Base-by-base conservation (phyloP, 1,284 basidiomycete genomes). In the Baeospora myosura region DNA sequence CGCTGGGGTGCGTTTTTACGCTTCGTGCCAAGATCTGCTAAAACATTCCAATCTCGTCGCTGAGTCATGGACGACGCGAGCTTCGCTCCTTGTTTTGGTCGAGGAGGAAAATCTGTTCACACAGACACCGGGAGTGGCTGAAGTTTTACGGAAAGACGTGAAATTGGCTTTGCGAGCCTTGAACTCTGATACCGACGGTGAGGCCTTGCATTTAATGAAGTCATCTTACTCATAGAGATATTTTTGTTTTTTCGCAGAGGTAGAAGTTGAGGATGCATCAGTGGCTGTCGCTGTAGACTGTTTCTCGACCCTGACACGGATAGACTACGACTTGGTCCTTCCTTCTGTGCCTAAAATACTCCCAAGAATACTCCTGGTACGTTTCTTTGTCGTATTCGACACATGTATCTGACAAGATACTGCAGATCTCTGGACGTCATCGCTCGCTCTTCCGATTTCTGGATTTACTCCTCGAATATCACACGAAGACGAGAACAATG, bases 281-380 rank as follows among this genome's bases (percentile, higher is more conserved):
- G n/a, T n/a, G n/a, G n/a, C 33, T 33, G 49, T 60, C 28, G 62
- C 63, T n/a, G 50, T 70, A 10, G 57, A 65, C 44, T 66, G 70
- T 44, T 55, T 76, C 30, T 66, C 62, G 10, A 60, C 55, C 12
- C 58, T 84, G 6, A 59, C 68, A 21, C 71, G 65, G 32, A 75
- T 85, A 34, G 81, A 87, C 49, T 76, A 78, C 49, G 73, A 79
- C 34, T 55, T 84, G 22, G 53, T 84, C 22, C 59, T 69, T 20
- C 64, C 69, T 12, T 55, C 63, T 6, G 50, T 78, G 24, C 60
- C 69, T 12, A 64, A 60, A 3, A 61, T 84, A 35, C 59, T 84
- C 14, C 60, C 71, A 0, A 61, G 57, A 20, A 46, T 85, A 7
- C 58, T 76, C 8, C 58, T 60, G 44, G 77, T 81, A 47, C 43